Base-by-base conservation (phyloP, 2,329 filamentous ascomycete species). In the Monosporascus sp. region DNA sequence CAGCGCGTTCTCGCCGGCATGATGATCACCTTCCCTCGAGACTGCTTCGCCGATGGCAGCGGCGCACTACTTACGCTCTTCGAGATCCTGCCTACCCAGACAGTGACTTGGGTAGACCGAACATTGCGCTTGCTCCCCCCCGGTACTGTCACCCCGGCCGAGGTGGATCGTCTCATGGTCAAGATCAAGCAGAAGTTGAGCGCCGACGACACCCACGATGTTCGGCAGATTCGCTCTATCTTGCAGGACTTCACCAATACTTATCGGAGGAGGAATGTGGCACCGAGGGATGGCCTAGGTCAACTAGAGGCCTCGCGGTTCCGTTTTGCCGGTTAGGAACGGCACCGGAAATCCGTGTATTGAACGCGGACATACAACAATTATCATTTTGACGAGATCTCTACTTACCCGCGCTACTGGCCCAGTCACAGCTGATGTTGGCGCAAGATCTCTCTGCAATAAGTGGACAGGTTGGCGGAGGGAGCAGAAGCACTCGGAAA, bases 11-110 rank as follows among this genome's bases (percentile, higher is more conserved):
- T 99, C 75, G 94, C 92, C 1, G 94, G 94, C 55, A 96, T 99
- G 92, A 97, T 99, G 93, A 97, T 97, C 69, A 95, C 88, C 0
- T 99, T 99, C 74, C 95, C 94, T 0, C 84, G 89, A 44, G 94
- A 97, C 70, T 97, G 92, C 73, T 96, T 97, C 66, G 87, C 92
- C 0, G 94, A 99, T 67, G 92, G 91, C 17, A 96, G 91, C 48
- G 92, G 91, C 5, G 90, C 96, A n/a, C 74, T 99, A 50, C 83
- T 99, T 55, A 86, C 87, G 3, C 78, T 97, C 59, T 96, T 99
- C 67, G 88, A 96, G 69, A 76, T 97, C 41, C 77, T 95, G 66
- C 94, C 94, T 0, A 77, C 83, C 51, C 82, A 94, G 66, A 90
- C 91, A 16, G 85, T 88, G 1, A 71, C 77, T 6, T 97, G 94